Evolutionary conservation across 257 asterid genomes (phyloP), one percentile per base, ranked within the genome.

Genomic region (Paulownia fortunei): DNA sequence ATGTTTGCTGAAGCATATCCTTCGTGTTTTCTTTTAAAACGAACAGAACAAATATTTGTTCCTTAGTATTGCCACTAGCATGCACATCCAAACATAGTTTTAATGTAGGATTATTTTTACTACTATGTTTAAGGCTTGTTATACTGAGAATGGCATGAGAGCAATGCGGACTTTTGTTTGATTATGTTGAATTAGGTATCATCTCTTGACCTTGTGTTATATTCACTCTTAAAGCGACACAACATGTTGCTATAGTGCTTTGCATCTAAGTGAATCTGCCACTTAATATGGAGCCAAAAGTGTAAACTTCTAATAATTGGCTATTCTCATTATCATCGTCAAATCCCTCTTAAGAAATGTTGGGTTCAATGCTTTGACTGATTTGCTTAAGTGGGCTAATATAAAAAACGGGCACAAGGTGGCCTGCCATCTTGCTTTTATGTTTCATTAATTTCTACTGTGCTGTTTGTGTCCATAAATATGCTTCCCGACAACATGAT

Each of bases 321-420:
- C 46, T 34, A 39, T 62, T 62, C 12, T 27, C 39, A 13, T 71
- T 51, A 41, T 58, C 11, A 13, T 70, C 54, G 64, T 26, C 27
- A 23, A 61, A 34, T 69, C 63, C 74, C 74, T 24, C 54, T 41
- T 72, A 60, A 51, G 47, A 36, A 63, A 73, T 79, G 42, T 27
- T 36, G 24, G 63, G 26, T 67, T 73, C 11, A 65, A 8, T 73
- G 62, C 78, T 49, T 81, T 44, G 52, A 18, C 18, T 42, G 26
- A 61, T 39, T 16, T 69, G 44, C 36, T 54, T 24, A 15, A 44
- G 62, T 62, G 23, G 58, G 55, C 51, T 23, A 51, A 13, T 69
- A 56, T 44, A 42, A 19, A 62, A 51, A 52, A 36, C 10, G 39
- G 30, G 24, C 36, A 44, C 72, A 21, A 16, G 58, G 44, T 62